Conservation (phyloP, 495 filamentous ascomycete species). For the Aspergillus funiculosus region DNA sequence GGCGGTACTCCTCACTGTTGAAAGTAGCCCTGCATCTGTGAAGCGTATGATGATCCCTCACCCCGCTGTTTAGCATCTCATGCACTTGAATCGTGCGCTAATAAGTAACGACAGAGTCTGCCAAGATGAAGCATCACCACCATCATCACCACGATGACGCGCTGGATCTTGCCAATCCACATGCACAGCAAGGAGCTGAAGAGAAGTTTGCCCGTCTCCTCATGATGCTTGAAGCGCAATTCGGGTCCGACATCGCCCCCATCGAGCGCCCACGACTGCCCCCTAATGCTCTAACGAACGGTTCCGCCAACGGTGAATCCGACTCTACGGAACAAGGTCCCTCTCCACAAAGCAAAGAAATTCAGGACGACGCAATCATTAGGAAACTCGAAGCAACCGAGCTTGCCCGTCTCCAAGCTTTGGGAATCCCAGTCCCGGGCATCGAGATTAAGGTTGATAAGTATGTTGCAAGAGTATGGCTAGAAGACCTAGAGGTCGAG, state of each 20-base stretch:
- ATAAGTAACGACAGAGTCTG: constrained; percentile 42
- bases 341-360: constrained; percentile 17
- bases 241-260: constrained; percentile 70
- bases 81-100: not conserved
- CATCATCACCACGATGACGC: constrained; percentile 49
- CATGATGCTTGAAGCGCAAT: constrained; percentile 96
- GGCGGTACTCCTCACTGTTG: constrained; percentile 80
- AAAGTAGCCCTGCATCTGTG: constrained; percentile 90
- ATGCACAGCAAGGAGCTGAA: constrained; percentile 60
- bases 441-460: constrained; percentile 84
- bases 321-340: constrained; percentile 19
- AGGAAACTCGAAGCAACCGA: constrained; percentile 55
- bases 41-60: constrained; percentile 65
- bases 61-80: not conserved
- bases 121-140: constrained; percentile 51
- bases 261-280: constrained; percentile 61
- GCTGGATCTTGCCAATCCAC: constrained; percentile 53
- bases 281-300: constrained; percentile 34
- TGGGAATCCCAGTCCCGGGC: constrained; percentile 85
- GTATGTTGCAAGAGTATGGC: constrained; percentile 80
- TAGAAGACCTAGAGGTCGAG: constrained; percentile 87
- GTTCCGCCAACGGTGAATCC: constrained; percentile 25
- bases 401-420: constrained; percentile 61
- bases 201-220: constrained; percentile 78
- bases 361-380: constrained; percentile 41